phyloP scores from a whole-genome alignment of 345 rosid genomes.

The Linum lewisii region DNA sequence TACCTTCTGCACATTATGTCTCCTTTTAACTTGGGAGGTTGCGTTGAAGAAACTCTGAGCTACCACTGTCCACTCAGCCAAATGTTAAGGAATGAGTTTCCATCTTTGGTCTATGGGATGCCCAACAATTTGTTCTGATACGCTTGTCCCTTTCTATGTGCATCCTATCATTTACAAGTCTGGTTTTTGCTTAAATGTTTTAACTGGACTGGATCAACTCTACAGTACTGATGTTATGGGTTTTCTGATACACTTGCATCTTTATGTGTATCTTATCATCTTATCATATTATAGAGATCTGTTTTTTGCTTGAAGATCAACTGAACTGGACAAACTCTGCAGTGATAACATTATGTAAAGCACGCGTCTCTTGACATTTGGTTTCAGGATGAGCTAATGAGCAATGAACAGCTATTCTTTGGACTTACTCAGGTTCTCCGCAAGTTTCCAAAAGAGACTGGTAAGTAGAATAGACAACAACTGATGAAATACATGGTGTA shows the following conservation, averaged over 20 bases:
- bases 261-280: background rate
- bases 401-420: conserved; percentile 88
- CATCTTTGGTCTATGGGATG: background rate
- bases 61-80: background rate
- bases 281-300: background rate
- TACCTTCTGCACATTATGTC: background rate
- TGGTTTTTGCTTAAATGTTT: background rate
- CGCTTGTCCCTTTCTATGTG: background rate
- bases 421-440: conserved; percentile 92
- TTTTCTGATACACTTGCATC: background rate
- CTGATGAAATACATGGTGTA: background rate
- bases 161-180: background rate
- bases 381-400: conserved; percentile 87
- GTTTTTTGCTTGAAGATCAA: background rate
- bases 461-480: conserved; percentile 25
- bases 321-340: conserved; percentile 4
- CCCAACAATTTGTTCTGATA: background rate
- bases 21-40: background rate
- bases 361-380: conserved; percentile 15
- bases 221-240: conserved; percentile 9
- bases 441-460: conserved; percentile 94
- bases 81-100: background rate
- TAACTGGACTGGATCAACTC: conserved; percentile 3
- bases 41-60: background rate
- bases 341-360: conserved; percentile 3